Conservation (phyloP, 495 filamentous ascomycete species). For the Zalerion maritima region DNA sequence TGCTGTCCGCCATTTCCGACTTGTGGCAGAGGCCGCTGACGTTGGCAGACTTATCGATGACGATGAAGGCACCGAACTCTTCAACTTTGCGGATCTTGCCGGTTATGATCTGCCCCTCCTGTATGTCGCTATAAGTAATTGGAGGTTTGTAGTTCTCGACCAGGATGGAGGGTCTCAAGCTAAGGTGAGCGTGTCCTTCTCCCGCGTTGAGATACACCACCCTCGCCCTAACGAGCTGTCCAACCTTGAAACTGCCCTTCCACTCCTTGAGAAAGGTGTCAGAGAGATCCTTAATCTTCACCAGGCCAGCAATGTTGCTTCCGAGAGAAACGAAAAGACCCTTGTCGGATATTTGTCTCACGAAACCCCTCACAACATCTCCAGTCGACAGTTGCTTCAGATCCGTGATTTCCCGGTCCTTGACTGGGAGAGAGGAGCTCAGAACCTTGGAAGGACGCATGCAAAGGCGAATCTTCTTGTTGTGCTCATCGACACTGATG, state of each 20-base stretch:
- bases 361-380: slow-evolving; percentile 74
- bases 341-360: slow-evolving; percentile 72
- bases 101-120: slow-evolving; percentile 64
- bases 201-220: slow-evolving; percentile 50
- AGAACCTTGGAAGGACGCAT: slow-evolving; percentile 75
- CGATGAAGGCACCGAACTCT: slow-evolving; percentile 87
- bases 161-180: slow-evolving; percentile 67
- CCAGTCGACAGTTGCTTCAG: slow-evolving; percentile 57
- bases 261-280: slow-evolving; percentile 89
- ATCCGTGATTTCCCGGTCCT: slow-evolving; percentile 62
- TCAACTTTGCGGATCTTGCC: slow-evolving; percentile 87
- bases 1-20: slow-evolving; percentile 73
- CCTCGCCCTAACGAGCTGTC: slow-evolving; percentile 80
- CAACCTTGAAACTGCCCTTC: slow-evolving; percentile 74
- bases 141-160: slow-evolving; percentile 64
- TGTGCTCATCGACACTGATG: slow-evolving; percentile 60
- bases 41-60: slow-evolving; percentile 68
- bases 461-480: slow-evolving; percentile 71
- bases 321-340: slow-evolving; percentile 75
- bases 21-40: slow-evolving; percentile 86
- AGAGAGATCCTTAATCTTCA: slow-evolving; percentile 74
- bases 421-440: slow-evolving; percentile 69
- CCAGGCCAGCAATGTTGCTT: slow-evolving; percentile 62
- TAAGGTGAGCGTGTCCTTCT: slow-evolving; percentile 67
- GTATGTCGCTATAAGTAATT: slow-evolving; percentile 53